These are phyloP conservation scores for Penicillium waksmanii DNA, from an alignment of 495 filamentous ascomycete genomes.

Conservation along the genomic window DNA sequence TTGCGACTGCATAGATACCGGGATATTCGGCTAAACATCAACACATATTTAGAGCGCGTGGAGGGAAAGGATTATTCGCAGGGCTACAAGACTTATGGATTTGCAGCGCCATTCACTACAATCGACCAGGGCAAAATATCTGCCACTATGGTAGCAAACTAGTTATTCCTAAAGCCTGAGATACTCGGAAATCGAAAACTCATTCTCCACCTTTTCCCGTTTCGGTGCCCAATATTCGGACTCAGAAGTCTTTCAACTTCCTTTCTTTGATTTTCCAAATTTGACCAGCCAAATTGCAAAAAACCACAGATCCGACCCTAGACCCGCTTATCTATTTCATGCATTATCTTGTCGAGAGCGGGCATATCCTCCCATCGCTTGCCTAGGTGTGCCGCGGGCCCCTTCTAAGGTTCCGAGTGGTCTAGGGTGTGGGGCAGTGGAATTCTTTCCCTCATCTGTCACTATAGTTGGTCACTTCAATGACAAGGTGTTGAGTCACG, in stretches of 20 bases:
- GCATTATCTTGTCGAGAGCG: no score
- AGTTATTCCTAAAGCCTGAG: neutral
- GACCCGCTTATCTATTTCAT: no score
- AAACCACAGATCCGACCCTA: no score
- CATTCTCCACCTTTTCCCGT: no score
- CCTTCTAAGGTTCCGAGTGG: neutral
- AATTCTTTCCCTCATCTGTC: neutral
- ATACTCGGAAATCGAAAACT: no score
- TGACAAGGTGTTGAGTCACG: neutral
- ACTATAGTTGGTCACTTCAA: neutral
- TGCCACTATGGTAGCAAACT: neutral
- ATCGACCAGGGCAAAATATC: slow-evolving; percentile 1
- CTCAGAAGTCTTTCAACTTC: no score
- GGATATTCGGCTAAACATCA: neutral
- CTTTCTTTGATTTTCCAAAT: no score
- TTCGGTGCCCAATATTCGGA: no score
- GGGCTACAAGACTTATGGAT: slow-evolving; percentile 44
- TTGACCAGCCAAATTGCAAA: no score
- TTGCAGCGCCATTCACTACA: slow-evolving; percentile 34
- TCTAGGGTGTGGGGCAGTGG: neutral
- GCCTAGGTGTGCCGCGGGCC: no score
- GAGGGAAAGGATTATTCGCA: slow-evolving; percentile 41
- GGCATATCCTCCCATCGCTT: no score
- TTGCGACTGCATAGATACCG: neutral
- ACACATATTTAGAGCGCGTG: slow-evolving; percentile 29